phyloP scores from a whole-genome alignment of 2,329 filamentous ascomycete species.

The Aspergillus felis region DNA sequence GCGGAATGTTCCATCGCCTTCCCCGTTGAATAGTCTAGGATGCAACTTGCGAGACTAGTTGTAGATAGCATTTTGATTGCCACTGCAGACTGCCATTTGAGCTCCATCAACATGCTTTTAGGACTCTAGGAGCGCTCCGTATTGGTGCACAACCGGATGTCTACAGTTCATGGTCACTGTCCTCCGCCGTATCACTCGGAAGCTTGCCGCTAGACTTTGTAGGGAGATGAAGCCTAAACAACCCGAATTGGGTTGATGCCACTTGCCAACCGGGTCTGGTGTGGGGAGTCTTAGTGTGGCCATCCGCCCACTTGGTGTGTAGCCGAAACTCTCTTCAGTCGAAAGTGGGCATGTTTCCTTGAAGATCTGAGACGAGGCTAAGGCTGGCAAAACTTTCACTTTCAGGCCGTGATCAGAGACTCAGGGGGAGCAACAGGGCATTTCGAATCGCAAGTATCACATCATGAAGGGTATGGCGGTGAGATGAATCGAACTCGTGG shows the following conservation, averaged over 20 bases:
- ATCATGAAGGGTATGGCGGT: not conserved
- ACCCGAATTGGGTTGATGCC: constrained; percentile 1
- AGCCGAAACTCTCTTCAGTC: constrained; percentile 15
- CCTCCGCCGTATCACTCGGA: not conserved
- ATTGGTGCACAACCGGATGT: not conserved
- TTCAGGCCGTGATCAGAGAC: not conserved
- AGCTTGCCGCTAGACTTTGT: not conserved
- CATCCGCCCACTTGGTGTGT: constrained; percentile 15
- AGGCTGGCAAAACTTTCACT: not conserved
- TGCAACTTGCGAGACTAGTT: constrained; percentile 4
- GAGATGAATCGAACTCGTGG: no score
- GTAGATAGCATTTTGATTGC: not conserved
- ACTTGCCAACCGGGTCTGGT: not conserved
- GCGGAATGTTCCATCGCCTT: constrained; percentile 19
- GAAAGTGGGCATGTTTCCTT: not conserved
- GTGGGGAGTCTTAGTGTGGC: constrained; percentile 24
- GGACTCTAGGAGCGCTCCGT: not conserved
- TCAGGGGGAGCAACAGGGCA: not conserved
- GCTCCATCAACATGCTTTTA: no score
- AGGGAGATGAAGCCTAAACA: not conserved
- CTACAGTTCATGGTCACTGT: not conserved
- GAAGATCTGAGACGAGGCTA: not conserved
- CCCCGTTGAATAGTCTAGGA: constrained; percentile 10
- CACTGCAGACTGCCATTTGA: not conserved
- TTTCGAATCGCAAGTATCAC: not conserved